phyloP scores from a whole-genome alignment of 371 early-diverging fungal species.

The Mucor circinelloides region DNA sequence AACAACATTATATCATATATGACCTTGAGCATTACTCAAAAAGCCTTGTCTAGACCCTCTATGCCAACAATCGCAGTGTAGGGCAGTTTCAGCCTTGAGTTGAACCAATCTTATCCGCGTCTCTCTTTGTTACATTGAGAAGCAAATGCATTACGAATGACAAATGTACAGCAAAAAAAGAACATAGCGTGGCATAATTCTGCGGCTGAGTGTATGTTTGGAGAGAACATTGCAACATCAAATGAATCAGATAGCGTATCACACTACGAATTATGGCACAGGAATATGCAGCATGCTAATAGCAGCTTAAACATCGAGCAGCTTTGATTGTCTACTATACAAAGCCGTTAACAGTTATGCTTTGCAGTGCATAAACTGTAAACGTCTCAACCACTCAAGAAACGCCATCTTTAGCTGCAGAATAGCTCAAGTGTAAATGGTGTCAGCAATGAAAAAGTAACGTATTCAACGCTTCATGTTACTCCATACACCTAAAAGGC shows the following conservation, averaged over 20 bases:
- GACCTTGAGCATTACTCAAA: background rate
- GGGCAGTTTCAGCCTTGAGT: background rate
- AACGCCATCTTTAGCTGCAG: too few relatives aligned
- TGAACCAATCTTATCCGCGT: background rate
- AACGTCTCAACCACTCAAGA: background rate
- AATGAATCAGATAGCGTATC: background rate
- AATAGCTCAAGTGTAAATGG: too few relatives aligned
- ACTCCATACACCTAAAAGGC: background rate
- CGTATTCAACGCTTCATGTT: background rate
- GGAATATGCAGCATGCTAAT: background rate
- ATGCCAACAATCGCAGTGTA: background rate
- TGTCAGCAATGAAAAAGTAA: background rate
- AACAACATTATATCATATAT: background rate
- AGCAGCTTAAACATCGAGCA: background rate
- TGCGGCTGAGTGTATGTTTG: background rate
- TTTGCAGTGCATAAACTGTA: background rate
- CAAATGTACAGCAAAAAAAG: background rate
- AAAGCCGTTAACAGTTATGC: background rate
- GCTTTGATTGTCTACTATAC: too few relatives aligned
- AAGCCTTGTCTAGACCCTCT: background rate
- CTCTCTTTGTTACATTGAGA: background rate
- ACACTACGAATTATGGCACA: background rate
- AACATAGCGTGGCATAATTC: too few relatives aligned
- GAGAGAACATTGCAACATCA: background rate
- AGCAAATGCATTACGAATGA: background rate